A percentile compares a stretch with the other conserved stretches of the same genome.
phyloP scores from a whole-genome alignment of 176 grass and related monocot species.

The maize (Zea mays) region DNA sequence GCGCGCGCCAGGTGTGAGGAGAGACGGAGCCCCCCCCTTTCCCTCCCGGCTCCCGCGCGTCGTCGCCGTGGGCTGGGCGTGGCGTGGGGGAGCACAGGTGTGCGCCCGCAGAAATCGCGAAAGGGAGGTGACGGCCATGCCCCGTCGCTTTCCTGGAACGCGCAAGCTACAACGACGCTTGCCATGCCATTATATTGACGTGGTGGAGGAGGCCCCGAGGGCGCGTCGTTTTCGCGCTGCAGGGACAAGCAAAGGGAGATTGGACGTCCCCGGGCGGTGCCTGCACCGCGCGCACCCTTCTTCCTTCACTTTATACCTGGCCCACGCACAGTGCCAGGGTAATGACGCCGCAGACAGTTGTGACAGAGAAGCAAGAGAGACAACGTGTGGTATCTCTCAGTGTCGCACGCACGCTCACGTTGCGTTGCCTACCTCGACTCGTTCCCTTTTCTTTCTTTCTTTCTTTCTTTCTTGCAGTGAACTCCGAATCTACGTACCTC shows the following conservation, averaged over 20 bases:
- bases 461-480: background rate
- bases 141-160: slow-evolving; percentile 7
- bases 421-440: too few relatives aligned
- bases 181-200: slow-evolving; percentile 33
- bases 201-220: background rate
- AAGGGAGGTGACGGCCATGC: background rate
- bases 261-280: background rate
- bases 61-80: slow-evolving; percentile 13
- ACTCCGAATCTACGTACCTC: background rate
- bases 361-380: background rate
- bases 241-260: background rate
- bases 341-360: too few relatives aligned
- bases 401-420: too few relatives aligned
- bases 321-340: too few relatives aligned
- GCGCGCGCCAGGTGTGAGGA: slow-evolving; percentile 11
- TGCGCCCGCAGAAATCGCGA: background rate
- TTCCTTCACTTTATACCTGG: too few relatives aligned
- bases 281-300: background rate
- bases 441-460: background rate
- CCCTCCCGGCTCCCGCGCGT: background rate
- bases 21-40: too few relatives aligned
- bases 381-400: background rate
- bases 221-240: background rate
- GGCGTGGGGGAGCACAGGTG: background rate
- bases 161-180: slow-evolving; percentile 20